Base-by-base conservation (phyloP, 768 basidiomycete species). In the Pisolithus orientalis region DNA sequence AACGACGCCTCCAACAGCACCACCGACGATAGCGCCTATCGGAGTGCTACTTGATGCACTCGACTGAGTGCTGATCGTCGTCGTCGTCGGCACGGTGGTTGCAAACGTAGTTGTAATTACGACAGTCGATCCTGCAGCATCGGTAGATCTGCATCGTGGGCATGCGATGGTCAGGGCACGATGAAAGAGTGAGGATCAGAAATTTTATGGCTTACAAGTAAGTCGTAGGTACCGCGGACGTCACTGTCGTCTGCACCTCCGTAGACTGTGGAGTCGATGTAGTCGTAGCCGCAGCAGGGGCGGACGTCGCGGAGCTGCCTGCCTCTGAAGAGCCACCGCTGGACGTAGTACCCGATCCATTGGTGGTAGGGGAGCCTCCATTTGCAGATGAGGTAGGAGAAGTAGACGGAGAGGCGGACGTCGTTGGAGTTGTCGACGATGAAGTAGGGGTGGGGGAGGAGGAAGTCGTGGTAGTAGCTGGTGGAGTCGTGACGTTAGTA, bases 11-110 rank as follows among this genome's bases (percentile, higher is more conserved):
- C 78, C 79, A n/a, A 80, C 75, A 2, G 75, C 72, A 16, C 76
- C 76, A 9, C 80, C 80, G 4, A 79, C 72, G 52, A 82, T 80
- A 4, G 77, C 67, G 28, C 70, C 76, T 0, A 68, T 70, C 40
- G 59, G 51, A 3, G 64, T 58, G 31, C 16, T 58, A 28, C 45
- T 37, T 1, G 44, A 29, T 21, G 53, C 21, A 27, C 17, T 57
- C 17, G 37, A 4, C 14, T 32, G 4, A 16, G 34, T 5, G 1
- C 24, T 28, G 34, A 37, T 37, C 29, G 21, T 34, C 4, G 58
- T 4, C 24, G 32, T n/a, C 31, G 59, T 57, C 5, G 65, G 51
- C 34, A 59, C 6, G 46, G 53, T 39, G 16, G 49, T 50, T 16
- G 65, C 52, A 6, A 54, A 11, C 10, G 54, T 51, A 25, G 56